Base-by-base conservation (phyloP, 2,329 filamentous ascomycete genomes). In the Exophiala spinifera region DNA sequence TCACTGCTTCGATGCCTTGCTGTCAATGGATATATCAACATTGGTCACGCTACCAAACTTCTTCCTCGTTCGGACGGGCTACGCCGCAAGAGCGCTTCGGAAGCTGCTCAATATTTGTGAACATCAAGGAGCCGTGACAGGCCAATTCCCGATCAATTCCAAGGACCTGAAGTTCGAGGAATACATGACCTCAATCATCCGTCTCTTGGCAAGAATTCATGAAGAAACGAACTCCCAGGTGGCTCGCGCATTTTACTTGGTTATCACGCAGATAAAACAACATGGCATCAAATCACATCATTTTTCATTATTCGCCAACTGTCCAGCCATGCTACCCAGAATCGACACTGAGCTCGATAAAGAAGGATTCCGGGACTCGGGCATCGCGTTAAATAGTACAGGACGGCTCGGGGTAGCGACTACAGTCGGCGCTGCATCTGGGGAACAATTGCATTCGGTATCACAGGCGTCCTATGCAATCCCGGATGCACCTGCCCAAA, bases 21-120 rank as follows among this genome's bases (percentile, higher is more conserved):
- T 85, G 1, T 72, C 72, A 39, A 80, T 89, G 69, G 80, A 84
- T 46, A 67, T 82, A 8, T 67, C 73, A 2, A 76, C 74, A 34
- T 74, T 89, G 34, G 82, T 83, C 51, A 84, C 79, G 51, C 68
- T 89, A 11, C 87, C 87, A 14, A 85, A 87, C 3, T 84, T 87
- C 65, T 82, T 82, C 66, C 84, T 87, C 62, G 86, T 88, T 11
- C 82, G 87, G 20, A 81, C 88, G 10, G 82, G 85, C 7, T 89
- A 88, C 65, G 83, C 83, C 3, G 78, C 85, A 3, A 84, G 90
- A 31, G 81, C 88, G 33, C 74, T 90, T 28, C 85, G 89, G 66
- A 90, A 89, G 69, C 79, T 90, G 13, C 45, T 55, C 21, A 54
- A 19, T 23, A 55, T 60, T 15, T 60, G 57, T 17, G 57, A 60